These are phyloP conservation scores for Podaxis pistillaris DNA, from an alignment of 768 basidiomycete genomes.

Conservation along the genomic window DNA sequence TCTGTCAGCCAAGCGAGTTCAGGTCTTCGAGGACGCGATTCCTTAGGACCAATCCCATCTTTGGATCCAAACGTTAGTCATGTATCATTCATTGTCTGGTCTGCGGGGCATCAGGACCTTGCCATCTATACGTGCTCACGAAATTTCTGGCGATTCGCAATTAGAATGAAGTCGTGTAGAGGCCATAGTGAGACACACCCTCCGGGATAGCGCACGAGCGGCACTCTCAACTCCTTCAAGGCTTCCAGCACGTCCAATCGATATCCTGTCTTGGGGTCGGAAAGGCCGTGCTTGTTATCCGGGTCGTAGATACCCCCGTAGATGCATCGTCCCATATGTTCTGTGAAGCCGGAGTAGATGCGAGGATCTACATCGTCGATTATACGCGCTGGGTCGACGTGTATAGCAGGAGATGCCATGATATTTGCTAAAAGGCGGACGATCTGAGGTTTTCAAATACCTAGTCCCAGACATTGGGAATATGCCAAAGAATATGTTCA, in stretches of 20 bases:
- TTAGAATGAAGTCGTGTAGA: background rate
- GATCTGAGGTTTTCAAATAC: background rate
- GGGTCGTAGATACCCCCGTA: conserved; percentile 49
- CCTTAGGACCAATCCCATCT: conserved; percentile 56
- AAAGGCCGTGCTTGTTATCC: conserved; percentile 31
- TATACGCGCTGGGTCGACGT: conserved; percentile 39
- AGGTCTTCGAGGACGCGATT: conserved; percentile 47
- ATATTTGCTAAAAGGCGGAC: background rate
- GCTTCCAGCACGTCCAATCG: conserved; percentile 49
- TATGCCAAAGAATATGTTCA: background rate
- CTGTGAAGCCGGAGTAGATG: conserved; percentile 62
- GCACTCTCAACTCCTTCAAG: conserved; percentile 44
- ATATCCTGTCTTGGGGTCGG: conserved; percentile 42
- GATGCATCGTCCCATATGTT: conserved; percentile 59
- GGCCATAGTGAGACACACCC: conserved; percentile 29
- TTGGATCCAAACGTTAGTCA: background rate
- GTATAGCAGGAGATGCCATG: conserved; percentile 28
- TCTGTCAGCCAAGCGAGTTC: conserved; percentile 62
- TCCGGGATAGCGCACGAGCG: conserved; percentile 53
- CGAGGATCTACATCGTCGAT: conserved; percentile 44
- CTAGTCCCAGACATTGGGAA: background rate
- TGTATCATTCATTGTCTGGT: no score
- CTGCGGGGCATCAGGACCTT: conserved; percentile 26
- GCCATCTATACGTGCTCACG: conserved; percentile 56
- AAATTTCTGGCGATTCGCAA: conserved; percentile 38